Conservation (phyloP, 345 rosid genomes). For the Pelargonium nanum region DNA sequence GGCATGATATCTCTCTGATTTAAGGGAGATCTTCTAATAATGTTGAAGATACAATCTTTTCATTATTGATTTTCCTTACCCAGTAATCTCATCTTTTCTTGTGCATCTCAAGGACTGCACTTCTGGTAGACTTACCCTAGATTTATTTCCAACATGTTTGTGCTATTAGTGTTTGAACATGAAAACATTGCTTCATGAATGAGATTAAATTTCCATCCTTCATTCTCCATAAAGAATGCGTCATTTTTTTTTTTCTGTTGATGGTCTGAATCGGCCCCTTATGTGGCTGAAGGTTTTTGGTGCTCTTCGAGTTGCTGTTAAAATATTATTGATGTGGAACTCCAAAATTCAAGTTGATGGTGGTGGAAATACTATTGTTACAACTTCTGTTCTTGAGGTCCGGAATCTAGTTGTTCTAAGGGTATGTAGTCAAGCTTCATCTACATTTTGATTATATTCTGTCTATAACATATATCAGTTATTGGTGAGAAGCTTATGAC, state of each 20-base stretch:
- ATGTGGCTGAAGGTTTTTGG: conserved; percentile 75
- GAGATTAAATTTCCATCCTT: not conserved
- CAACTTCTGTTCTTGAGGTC: conserved; percentile 87
- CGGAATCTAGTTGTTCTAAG: conserved; percentile 88
- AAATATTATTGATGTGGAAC: conserved; percentile 96
- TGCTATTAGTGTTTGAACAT: not conserved
- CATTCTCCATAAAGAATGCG: not conserved
- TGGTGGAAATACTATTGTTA: conserved; percentile 77
- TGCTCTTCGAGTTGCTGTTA: conserved; percentile 80
- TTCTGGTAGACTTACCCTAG: not conserved
- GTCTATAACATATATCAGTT: not conserved
- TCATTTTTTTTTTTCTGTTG: not conserved
- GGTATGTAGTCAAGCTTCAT: conserved; percentile 35
- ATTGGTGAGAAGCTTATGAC: conserved; percentile 4
- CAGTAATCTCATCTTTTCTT: not conserved
- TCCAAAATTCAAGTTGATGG: conserved; percentile 88
- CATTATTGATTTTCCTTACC: not conserved
- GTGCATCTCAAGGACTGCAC: not conserved
- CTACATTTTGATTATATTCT: not conserved
- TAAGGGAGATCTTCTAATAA: too few species aligned
- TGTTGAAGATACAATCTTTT: not conserved
- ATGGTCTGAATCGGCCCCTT: not conserved
- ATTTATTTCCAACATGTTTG: not conserved
- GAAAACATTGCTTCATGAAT: not conserved
- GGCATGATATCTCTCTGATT: not conserved